Conservation (phyloP, 176 grass and related monocot genomes). For the Paspalum notatum region DNA sequence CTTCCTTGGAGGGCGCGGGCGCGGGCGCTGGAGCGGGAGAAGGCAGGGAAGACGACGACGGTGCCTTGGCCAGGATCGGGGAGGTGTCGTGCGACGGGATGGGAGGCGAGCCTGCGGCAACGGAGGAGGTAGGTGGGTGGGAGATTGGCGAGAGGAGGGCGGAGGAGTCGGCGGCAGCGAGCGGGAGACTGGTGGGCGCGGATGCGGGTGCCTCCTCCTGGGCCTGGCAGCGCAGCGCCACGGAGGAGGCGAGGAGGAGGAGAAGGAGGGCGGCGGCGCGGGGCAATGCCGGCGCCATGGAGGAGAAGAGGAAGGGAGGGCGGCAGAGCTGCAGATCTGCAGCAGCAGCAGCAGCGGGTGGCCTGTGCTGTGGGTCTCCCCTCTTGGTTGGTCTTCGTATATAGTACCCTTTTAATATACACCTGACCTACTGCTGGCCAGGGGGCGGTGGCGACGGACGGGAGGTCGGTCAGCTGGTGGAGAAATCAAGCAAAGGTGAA, state of each 20-base stretch:
- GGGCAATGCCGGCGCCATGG: constrained; percentile 37
- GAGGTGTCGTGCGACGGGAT: no score
- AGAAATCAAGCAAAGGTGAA: no score
- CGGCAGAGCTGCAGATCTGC: constrained; percentile 36
- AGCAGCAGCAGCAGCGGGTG: background rate
- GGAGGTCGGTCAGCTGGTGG: no score
- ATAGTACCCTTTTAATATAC: no score
- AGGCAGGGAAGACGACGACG: background rate
- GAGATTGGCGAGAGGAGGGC: constrained; percentile 3
- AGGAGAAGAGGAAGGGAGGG: background rate
- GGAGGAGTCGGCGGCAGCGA: background rate
- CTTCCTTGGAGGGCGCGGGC: no score
- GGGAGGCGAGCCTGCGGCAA: background rate
- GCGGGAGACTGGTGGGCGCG: background rate
- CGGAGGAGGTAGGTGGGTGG: background rate
- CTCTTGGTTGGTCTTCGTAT: no score
- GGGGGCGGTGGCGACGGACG: no score
- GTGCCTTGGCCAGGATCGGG: background rate
- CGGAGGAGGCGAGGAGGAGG: constrained; percentile 8
- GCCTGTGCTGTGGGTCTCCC: no score
- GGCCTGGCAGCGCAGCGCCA: background rate
- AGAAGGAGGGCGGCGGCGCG: background rate
- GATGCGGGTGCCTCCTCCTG: constrained; percentile 5
- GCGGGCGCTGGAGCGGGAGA: constrained; percentile 1
- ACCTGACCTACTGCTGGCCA: no score